phyloP scores from a whole-genome alignment of 306 rosid species.

The Acmispon strigosus region DNA sequence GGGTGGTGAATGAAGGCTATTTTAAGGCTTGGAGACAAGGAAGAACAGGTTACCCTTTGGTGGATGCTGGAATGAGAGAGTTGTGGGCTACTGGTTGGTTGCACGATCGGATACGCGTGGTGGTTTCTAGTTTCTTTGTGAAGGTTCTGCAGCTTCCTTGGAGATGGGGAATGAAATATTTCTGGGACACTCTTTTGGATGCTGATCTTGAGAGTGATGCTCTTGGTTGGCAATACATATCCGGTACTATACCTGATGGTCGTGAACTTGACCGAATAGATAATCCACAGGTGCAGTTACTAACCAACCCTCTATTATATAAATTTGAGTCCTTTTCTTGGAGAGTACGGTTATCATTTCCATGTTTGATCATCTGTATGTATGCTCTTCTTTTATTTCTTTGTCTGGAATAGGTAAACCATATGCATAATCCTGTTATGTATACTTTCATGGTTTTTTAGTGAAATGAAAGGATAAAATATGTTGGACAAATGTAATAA shows the following conservation, averaged over 20 bases:
- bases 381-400: background rate
- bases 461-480: background rate
- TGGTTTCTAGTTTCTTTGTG: conserved; percentile 96
- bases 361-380: background rate
- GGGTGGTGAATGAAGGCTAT: conserved; percentile 70
- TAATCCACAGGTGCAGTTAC: conserved; percentile 83
- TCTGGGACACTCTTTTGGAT: conserved; percentile 98
- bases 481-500: no score
- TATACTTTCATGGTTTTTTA: background rate
- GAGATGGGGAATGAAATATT: conserved; percentile 99
- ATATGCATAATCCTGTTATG: background rate
- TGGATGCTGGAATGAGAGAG: conserved; percentile 99
- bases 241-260: conserved; percentile 95
- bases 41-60: conserved; percentile 96
- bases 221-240: conserved; percentile 98
- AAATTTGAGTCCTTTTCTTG: no score
- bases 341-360: background rate
- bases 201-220: conserved; percentile 99
- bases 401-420: background rate
- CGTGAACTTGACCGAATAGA: conserved; percentile 91
- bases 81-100: conserved; percentile 99
- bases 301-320: background rate
- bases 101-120: conserved; percentile 93
- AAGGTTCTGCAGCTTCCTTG: conserved; percentile 99
- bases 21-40: conserved; percentile 99